Base-by-base conservation (phyloP, 2,329 filamentous ascomycete genomes). In the Phymatotrichopsis omnivora region DNA sequence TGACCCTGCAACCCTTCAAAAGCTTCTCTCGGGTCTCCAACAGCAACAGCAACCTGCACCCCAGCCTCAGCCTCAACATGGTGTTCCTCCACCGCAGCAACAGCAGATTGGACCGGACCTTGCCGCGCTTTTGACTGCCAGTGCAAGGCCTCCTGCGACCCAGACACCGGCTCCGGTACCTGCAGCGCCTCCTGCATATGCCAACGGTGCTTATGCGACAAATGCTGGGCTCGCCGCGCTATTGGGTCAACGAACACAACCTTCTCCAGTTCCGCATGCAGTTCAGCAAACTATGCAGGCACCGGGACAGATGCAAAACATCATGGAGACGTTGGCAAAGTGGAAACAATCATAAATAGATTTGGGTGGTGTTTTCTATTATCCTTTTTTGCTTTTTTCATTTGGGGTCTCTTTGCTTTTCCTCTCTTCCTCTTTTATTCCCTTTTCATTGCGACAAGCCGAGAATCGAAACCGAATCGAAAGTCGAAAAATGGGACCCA, bases 251-350 rank as follows among this genome's bases (percentile, higher is more conserved):
- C 33, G 37, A 5, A 22, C 38, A 12, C 52, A 53, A 17, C 44
- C 24, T 36, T 6, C 33, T 12, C 14, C 39, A 17, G 41, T 38
- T 38, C 45, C 36, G 5, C 50, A 51, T 27, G 39, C 38, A 33
- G 32, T 47, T 36, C 49, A 54, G 20, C 29, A 34, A 3, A 49
- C 49, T 22, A 36, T 43, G n/a, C 53, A 52, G 20, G 51, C 55
- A 22, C 52, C 47, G 11, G 50, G 77, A 10, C 69, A 76, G 42
- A 70, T 85, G 56, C 74, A 80, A 60, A 80, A 82, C 57, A 83
- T 86, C 40, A 81, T 86, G 74, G 78, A 79, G 11, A 77, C 83
- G 57, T 65, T 85, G 48, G 74, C 78, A 35, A 75, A 73, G 56
- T 80, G 75, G 58, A 70, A 77, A 52, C 72, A 78, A 59, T 76